Evolutionary conservation across 2,329 filamentous ascomycete species (phyloP), one percentile per base, ranked within the genome.

Genomic region (Didymella glomerata): DNA sequence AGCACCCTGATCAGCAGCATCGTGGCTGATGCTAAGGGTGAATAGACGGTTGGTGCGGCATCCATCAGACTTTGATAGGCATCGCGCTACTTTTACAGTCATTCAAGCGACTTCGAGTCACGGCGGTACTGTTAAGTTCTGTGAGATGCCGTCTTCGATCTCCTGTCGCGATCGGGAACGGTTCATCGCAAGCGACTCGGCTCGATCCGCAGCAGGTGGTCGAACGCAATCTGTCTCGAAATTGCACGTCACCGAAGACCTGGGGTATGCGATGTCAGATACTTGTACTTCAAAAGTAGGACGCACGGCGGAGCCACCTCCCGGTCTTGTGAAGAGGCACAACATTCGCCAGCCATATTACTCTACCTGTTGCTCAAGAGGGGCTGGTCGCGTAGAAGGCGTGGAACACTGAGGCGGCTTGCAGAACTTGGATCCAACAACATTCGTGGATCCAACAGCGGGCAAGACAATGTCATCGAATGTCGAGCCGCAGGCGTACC

Each of bases 21-120:
- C 5, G 38, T 44, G 38, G 27, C 25, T 48, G 18, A 5, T 41
- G 27, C 45, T 28, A 44, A 25, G 25, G 18, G 16, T 41, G 34
- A 34, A 25, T n/a, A 36, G 20, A 42, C 13, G 8, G 36, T 18
- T 54, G 36, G 51, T 42, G 51, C 42, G 18, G 18, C 36, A 22
- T 10, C 36, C 18, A 13, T 11, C 18, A 22, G 36, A 22, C n/a
- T 18, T 40, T 40, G 9, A 22, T 11, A 16, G 16, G 16, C 30
- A 32, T 32, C 30, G 4, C 5, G 11, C 11, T 36, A 2, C 36
- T 9, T 40, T 40, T 20, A 20, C 8, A 11, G 8, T 40, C 36
- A 13, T 6, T 20, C 36, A 40, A 11, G 9, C 18, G n/a, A 40
- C 7, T 18, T 14, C n/a, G 7, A 38, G 2, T 18, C 16, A 18